Evolutionary conservation across 192 early-diverging fungal species (phyloP).

Genomic region (Oehlia diaphana): DNA sequence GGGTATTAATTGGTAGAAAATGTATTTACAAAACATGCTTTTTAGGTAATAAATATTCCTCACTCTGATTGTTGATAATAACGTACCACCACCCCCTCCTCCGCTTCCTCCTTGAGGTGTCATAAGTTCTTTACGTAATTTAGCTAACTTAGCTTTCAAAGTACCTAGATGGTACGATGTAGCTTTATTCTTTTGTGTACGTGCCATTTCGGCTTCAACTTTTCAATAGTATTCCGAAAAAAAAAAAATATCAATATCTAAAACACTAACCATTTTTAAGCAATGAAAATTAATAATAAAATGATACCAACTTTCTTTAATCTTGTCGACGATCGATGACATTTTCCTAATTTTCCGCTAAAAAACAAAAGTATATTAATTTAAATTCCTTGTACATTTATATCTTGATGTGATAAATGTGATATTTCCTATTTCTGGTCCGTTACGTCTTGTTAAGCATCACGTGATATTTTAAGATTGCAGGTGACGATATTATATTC

Average conservation of each 20-base stretch:
- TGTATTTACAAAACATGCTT: background rate
- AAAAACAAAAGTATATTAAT: background rate
- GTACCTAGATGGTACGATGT: constrained; percentile 92
- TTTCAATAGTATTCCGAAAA: background rate
- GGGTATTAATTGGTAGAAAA: background rate
- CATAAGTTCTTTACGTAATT: constrained; percentile 91
- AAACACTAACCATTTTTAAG: no score
- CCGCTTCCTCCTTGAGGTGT: constrained; percentile 84
- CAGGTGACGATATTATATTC: no score
- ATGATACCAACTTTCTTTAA: constrained; percentile 13
- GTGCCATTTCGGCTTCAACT: constrained; percentile 45
- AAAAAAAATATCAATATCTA: background rate
- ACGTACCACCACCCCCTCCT: constrained; percentile 77
- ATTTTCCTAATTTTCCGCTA: background rate
- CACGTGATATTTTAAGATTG: no score
- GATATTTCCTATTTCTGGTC: no score
- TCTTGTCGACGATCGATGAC: background rate
- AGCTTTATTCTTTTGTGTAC: constrained; percentile 94
- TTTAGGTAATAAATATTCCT: background rate
- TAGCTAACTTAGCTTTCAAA: constrained; percentile 97
- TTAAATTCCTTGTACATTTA: no score
- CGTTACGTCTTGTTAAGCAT: no score
- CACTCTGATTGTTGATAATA: constrained; percentile 5
- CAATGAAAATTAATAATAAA: background rate
- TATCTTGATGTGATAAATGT: no score